Evolutionary conservation across 441 rosid genomes (phyloP).

Genomic region (Euphorbia celastroides): DNA sequence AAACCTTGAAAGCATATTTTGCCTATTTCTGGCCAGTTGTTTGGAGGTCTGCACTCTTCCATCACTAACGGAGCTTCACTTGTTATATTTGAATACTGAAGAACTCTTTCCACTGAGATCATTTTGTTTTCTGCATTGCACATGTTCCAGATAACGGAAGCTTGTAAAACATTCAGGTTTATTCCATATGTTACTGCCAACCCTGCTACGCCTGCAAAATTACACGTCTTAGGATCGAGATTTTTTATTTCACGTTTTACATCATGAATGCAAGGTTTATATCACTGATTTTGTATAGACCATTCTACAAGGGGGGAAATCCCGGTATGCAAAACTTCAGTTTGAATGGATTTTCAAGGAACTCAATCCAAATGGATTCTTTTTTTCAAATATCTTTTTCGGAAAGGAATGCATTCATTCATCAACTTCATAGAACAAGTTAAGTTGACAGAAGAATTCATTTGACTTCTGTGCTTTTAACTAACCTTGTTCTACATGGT

Average conservation of each 20-base stretch:
- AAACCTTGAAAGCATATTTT: constrained; percentile 65
- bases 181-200: constrained; percentile 92
- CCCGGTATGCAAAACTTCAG: background rate
- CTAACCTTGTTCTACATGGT: background rate
- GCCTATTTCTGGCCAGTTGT: constrained; percentile 89
- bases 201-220: constrained; percentile 82
- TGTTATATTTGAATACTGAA: constrained; percentile 70
- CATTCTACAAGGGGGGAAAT: background rate
- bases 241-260: background rate
- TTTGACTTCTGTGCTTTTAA: background rate
- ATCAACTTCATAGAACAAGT: background rate
- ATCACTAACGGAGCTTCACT: constrained; percentile 75
- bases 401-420: too few species aligned
- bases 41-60: constrained; percentile 55
- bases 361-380: background rate
- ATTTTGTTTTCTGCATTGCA: constrained; percentile 95
- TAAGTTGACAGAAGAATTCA: background rate
- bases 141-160: constrained; percentile 85
- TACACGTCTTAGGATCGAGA: constrained; percentile 12
- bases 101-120: constrained; percentile 95
- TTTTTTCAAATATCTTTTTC: too few species aligned
- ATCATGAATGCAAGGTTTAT: background rate
- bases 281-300: background rate
- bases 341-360: background rate
- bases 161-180: constrained; percentile 85